Base-by-base conservation (phyloP, 1,139 yeast genomes). In the Saccharomyces hybrid region DNA sequence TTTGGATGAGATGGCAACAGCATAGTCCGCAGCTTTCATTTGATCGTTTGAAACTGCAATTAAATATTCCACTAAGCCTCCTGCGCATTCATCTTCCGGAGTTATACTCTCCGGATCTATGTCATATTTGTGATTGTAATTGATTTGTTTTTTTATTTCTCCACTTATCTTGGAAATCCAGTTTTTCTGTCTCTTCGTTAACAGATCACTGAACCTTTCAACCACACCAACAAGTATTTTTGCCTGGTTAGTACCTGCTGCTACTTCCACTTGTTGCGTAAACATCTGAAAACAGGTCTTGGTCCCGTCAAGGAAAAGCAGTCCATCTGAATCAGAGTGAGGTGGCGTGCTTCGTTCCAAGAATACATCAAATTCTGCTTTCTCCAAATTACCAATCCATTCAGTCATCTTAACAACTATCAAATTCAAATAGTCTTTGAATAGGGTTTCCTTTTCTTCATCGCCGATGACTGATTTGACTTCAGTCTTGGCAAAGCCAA, bases 211-310 rank as follows among this genome's bases (percentile, higher is more conserved):
- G 78, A 93, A 88, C 57, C 86, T 84, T 55, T 81, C 84, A 32
- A 90, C 81, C 13, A 89, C 95, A n/a, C 95, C 95, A 9, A 85
- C 84, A 49, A 89, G 75, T 32, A 90, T 87, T 59, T 85, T 80
- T 11, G 93, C 89, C 68, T 88, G 91, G 1, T 90, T 89, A 2
- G 95, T 84, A 46, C 86, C 93, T 0, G 93, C 89, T 0, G 96
- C 96, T 8, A 88, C 95, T 61, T 88, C 96, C n/a, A 90, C 86
- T 68, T 90, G 97, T 66, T 89, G 96, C 32, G 86, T 85, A 57
- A 90, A 81, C 84, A 90, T 87, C 51, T 87, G 82, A 68, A 88
- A 83, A 51, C 89, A 88, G 54, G 82, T 86, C 26, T 85, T 88
- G 13, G 88, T 84, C 16, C 86, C 83, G 59, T 83, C 84, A 55